Percentiles rank a stretch among this genome's conserved stretches.
These are phyloP conservation scores for Oryza meyeriana DNA, from an alignment of 176 grass and related monocot species.

Conservation along the genomic window DNA sequence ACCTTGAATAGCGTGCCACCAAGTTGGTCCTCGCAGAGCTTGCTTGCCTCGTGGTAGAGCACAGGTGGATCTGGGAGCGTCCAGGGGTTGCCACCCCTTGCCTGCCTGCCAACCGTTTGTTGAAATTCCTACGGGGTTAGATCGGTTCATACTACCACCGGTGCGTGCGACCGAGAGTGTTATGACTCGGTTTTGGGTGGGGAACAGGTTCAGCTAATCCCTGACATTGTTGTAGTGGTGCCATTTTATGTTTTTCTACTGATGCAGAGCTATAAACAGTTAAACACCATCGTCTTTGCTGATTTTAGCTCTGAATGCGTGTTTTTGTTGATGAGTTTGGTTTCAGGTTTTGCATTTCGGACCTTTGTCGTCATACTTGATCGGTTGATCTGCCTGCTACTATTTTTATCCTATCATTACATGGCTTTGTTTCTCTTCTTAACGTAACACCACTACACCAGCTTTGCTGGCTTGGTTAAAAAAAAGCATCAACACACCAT, in stretches of 20 bases:
- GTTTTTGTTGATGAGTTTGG: not conserved
- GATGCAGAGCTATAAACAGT: not conserved
- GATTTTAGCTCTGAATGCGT: not conserved
- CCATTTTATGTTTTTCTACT: not conserved
- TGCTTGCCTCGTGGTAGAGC: not conserved
- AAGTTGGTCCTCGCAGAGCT: not conserved
- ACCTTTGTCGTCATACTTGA: not conserved
- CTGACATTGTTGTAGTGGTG: no score
- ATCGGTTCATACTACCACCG: not conserved
- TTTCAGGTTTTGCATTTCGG: not conserved
- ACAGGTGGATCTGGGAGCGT: not conserved
- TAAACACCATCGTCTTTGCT: not conserved
- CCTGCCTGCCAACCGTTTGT: conserved; percentile 30
- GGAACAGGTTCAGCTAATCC: not conserved
- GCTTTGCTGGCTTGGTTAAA: no score
- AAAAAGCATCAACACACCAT: no score
- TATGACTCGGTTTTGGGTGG: not conserved
- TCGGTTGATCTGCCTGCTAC: not conserved
- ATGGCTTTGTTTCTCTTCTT: no score
- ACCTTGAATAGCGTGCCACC: not conserved
- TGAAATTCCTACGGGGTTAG: conserved; percentile 28
- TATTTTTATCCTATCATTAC: not conserved
- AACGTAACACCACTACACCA: no score
- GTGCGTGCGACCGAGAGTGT: not conserved
- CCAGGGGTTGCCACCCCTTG: not conserved